A percentile compares a stretch with the other conserved stretches of the same genome.
Conservation (phyloP, 2,329 filamentous ascomycete species). For the Aureobasidium sp. region DNA sequence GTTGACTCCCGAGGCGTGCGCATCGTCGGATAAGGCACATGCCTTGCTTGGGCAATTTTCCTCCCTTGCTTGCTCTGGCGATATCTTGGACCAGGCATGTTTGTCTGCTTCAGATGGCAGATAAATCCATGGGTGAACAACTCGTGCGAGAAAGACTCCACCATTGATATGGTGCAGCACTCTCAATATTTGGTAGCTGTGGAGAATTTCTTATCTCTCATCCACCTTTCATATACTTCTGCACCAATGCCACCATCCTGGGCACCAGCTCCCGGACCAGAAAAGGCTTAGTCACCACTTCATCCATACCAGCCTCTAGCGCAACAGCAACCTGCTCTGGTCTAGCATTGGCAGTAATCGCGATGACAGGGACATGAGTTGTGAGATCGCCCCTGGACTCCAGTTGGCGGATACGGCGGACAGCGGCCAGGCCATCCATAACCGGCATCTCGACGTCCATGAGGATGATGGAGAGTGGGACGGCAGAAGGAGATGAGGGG, state of each 20-base stretch:
- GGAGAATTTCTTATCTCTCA: not conserved
- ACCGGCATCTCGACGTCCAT: slow-evolving; percentile 82
- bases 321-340: slow-evolving; percentile 65
- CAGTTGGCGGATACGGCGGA: slow-evolving; percentile 59
- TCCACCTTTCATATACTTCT: not conserved
- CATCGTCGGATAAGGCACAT: too few relatives aligned
- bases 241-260: slow-evolving; percentile 20
- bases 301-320: slow-evolving; percentile 57
- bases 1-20: too few relatives aligned
- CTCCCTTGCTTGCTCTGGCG: too few relatives aligned
- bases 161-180: too few relatives aligned
- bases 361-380: slow-evolving; percentile 65
- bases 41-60: too few relatives aligned
- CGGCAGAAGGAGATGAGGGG: not conserved
- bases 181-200: too few relatives aligned
- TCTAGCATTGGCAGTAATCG: slow-evolving; percentile 69
- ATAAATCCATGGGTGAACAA: too few relatives aligned
- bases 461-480: slow-evolving; percentile 45
- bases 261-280: slow-evolving; percentile 26
- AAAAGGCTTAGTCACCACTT: slow-evolving; percentile 24
- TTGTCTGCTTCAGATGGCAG: too few relatives aligned
- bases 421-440: slow-evolving; percentile 72
- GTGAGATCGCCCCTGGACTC: slow-evolving; percentile 54
- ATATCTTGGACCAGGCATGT: too few relatives aligned
- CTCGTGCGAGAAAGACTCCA: too few relatives aligned